phyloP scores from a whole-genome alignment of 1,284 basidiomycete species.

The Rhodotorula sp. region DNA sequence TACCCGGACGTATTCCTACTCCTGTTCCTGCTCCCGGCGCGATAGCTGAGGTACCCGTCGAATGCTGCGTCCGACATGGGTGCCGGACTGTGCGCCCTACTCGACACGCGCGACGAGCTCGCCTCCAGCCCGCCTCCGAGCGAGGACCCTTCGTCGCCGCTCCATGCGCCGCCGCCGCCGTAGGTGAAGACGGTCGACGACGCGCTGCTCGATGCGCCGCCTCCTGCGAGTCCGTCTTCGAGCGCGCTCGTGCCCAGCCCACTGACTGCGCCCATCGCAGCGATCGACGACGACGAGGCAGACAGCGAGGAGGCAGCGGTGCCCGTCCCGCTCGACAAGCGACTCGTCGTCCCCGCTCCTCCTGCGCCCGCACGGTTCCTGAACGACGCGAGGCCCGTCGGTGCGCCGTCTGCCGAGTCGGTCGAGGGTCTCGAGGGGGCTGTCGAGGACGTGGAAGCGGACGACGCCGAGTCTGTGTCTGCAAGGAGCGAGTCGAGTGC shows the following conservation, averaged over 20 bases:
- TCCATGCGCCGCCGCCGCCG: slow-evolving; percentile 6
- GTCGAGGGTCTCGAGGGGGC: background rate
- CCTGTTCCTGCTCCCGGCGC: slow-evolving; percentile 23
- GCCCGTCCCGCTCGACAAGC: no score
- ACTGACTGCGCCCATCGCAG: no score
- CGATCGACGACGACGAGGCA: no score
- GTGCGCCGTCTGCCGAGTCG: background rate
- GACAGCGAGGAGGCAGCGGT: no score
- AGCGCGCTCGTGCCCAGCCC: no score
- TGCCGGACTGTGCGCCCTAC: slow-evolving; percentile 22
- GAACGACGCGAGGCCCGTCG: background rate
- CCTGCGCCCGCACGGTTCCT: slow-evolving; percentile 1
- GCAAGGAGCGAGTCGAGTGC: background rate
- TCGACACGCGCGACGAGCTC: slow-evolving; percentile 23
- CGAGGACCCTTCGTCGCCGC: slow-evolving; percentile 13
- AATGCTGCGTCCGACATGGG: slow-evolving; percentile 7
- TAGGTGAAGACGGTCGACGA: background rate
- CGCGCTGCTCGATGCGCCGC: background rate
- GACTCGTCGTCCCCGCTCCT: background rate
- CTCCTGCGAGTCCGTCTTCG: background rate
- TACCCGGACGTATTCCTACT: slow-evolving; percentile 25
- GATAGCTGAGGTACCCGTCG: slow-evolving; percentile 30
- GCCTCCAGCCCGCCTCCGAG: slow-evolving; percentile 4
- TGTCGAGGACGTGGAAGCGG: background rate
- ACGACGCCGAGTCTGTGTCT: background rate